These are phyloP conservation scores for Picochlorum sp. DNA, from an alignment of 139 green algal species.

Conservation along the genomic window DNA sequence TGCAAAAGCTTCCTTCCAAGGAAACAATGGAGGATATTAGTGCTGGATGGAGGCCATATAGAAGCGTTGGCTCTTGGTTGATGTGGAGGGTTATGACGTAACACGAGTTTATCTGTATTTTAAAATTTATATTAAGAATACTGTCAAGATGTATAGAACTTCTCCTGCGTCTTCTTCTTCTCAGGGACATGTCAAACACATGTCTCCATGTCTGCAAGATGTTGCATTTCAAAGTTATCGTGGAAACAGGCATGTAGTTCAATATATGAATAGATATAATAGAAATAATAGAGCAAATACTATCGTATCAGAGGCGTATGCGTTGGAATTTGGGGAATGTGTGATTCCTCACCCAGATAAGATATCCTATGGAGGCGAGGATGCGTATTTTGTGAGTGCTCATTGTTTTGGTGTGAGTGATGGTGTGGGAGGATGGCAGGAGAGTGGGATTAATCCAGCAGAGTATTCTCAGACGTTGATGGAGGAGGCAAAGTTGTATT, in stretches of 20 bases:
- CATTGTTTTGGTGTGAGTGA: constrained; percentile 68
- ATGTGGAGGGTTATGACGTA: constrained; percentile 42
- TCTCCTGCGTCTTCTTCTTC: too few species aligned
- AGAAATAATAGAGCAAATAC: too few species aligned
- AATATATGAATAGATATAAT: too few species aligned
- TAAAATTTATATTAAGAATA: too few species aligned
- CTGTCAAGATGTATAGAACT: too few species aligned
- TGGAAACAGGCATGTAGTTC: too few species aligned
- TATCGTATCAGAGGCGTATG: too few species aligned
- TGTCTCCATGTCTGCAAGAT: too few species aligned
- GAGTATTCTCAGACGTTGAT: constrained; percentile 75
- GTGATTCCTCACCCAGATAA: constrained; percentile 77
- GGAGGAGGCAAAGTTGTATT: constrained; percentile 40
- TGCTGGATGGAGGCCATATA: constrained; percentile 39
- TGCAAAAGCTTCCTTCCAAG: constrained; percentile 27
- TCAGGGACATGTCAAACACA: too few species aligned
- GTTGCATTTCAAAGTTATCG: too few species aligned
- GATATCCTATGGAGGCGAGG: constrained; percentile 66
- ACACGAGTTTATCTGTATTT: too few species aligned
- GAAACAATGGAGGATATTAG: constrained; percentile 36
- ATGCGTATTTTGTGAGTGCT: constrained; percentile 67
- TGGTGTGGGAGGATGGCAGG: constrained; percentile 74
- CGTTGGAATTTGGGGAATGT: constrained; percentile 4
- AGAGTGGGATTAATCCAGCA: constrained; percentile 43
- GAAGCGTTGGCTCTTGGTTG: constrained; percentile 42